These are phyloP conservation scores for sorghum (Sorghum bicolor) DNA, from an alignment of 176 grass and related monocot species.

Conservation along the genomic window DNA sequence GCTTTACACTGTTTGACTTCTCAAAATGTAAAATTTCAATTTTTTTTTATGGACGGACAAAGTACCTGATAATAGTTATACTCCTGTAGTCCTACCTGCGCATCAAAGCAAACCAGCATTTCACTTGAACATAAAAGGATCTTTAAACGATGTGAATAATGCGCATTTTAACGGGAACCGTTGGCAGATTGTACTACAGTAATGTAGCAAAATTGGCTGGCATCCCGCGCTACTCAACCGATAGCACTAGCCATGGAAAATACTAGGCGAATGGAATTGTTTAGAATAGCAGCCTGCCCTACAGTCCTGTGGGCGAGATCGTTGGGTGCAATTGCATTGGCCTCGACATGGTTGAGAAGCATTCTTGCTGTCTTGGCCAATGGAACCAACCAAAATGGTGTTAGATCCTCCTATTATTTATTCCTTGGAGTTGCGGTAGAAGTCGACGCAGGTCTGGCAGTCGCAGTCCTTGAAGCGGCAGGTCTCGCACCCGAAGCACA, in stretches of 20 bases:
- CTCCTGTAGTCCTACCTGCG: too few relatives aligned
- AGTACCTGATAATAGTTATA: too few relatives aligned
- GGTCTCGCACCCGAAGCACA: constrained; percentile 87
- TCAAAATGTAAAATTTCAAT: too few relatives aligned
- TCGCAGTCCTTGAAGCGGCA: constrained; percentile 89
- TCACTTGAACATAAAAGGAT: neutral
- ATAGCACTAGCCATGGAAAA: neutral
- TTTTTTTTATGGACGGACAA: too few relatives aligned
- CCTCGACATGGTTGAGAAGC: neutral
- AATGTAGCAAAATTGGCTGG: neutral
- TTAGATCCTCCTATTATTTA: neutral
- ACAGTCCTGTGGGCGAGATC: neutral
- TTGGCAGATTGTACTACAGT: neutral
- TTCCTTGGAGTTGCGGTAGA: constrained; percentile 63
- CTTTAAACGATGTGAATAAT: neutral
- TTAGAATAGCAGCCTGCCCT: neutral
- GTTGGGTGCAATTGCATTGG: neutral
- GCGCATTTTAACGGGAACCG: neutral
- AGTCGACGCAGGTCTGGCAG: constrained; percentile 92
- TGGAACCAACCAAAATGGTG: constrained; percentile 27
- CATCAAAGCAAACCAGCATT: neutral
- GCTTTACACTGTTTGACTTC: too few relatives aligned
- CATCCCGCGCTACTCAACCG: neutral
- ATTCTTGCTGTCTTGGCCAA: neutral
- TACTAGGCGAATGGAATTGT: neutral